A percentile compares a stretch with the other conserved stretches of the same genome.
These are phyloP conservation scores for Diaporthe sp. DNA, from an alignment of 2,329 filamentous ascomycete species.

Conservation along the genomic window DNA sequence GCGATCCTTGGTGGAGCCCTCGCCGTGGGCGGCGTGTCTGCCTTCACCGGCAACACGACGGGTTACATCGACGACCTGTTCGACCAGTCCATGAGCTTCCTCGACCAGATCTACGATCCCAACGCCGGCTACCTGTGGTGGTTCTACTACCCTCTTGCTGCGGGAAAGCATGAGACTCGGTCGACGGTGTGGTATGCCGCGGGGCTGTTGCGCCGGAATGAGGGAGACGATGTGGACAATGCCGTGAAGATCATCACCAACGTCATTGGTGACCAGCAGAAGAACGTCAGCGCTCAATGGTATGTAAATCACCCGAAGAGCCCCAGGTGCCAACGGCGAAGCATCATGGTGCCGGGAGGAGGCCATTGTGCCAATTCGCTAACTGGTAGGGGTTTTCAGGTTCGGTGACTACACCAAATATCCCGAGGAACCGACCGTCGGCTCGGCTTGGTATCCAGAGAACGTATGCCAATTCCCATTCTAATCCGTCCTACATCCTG, in stretches of 20 bases:
- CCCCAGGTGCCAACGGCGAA: not conserved
- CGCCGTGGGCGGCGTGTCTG: constrained; percentile 22
- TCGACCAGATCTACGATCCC: constrained; percentile 69
- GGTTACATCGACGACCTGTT: constrained; percentile 51
- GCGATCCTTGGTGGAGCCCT: constrained; percentile 28
- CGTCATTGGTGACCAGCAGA: constrained; percentile 67
- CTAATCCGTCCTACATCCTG: not conserved
- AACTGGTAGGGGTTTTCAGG: constrained; percentile 43
- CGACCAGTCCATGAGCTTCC: constrained; percentile 66
- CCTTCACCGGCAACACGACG: constrained; percentile 32
- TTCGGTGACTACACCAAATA: constrained; percentile 67
- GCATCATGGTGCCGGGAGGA: too few species aligned
- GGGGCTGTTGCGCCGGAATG: constrained; percentile 69
- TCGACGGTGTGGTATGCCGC: constrained; percentile 72
- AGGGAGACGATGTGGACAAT: constrained; percentile 61
- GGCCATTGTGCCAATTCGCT: not conserved
- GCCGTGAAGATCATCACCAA: constrained; percentile 68
- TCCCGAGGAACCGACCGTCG: constrained; percentile 71
- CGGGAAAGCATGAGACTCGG: constrained; percentile 70
- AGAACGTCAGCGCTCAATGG: constrained; percentile 67
- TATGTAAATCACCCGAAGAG: constrained; percentile 46
- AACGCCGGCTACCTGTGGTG: constrained; percentile 67
- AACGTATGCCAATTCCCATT: not conserved
- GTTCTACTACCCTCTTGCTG: constrained; percentile 58
- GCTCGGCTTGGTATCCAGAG: constrained; percentile 60